Percentiles rank a stretch among this genome's conserved stretches.
Evolutionary conservation across 164 flowering plant species (phyloP).

Genomic region (Brasenia schreberi): DNA sequence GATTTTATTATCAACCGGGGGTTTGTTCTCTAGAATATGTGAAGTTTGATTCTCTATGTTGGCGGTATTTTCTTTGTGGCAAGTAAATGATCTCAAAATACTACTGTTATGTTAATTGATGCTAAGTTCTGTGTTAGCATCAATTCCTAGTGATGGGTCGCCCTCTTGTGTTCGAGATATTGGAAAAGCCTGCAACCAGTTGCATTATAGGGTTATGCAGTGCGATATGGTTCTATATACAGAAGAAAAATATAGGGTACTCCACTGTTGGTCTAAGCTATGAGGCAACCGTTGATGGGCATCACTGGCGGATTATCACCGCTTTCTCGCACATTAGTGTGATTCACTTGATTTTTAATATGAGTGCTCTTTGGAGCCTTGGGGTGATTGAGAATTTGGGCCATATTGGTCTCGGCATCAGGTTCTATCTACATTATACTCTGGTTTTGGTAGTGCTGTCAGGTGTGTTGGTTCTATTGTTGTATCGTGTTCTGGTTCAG

Average conservation of each 20-base stretch:
- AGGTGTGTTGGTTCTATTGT: slow-evolving; percentile 53
- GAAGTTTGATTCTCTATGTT: too few relatives aligned
- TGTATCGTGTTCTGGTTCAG: slow-evolving; percentile 65
- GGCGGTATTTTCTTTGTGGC: too few relatives aligned
- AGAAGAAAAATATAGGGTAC: slow-evolving; percentile 84
- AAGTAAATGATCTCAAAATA: too few relatives aligned
- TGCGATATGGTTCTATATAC: slow-evolving; percentile 81
- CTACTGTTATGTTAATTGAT: too few relatives aligned
- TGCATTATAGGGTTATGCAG: slow-evolving; percentile 67
- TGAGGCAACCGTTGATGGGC: slow-evolving; percentile 76
- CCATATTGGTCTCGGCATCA: slow-evolving; percentile 58
- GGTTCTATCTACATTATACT: slow-evolving; percentile 78
- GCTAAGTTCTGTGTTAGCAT: too few relatives aligned
- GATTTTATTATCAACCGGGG: too few relatives aligned
- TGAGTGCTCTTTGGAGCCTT: slow-evolving; percentile 98
- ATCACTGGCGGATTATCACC: slow-evolving; percentile 90
- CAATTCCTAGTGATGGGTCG: slow-evolving; percentile 45
- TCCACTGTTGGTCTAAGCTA: slow-evolving; percentile 86
- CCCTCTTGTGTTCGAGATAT: slow-evolving; percentile 69
- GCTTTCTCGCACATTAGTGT: slow-evolving; percentile 89
- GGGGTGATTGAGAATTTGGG: slow-evolving; percentile 76
- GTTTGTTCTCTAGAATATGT: too few relatives aligned
- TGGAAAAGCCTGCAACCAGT: slow-evolving; percentile 91
- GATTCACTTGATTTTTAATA: slow-evolving; percentile 86
- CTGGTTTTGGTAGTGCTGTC: slow-evolving; percentile 70